Conservation (phyloP, 2,329 filamentous ascomycete genomes). For the Drechslerella stenobrocha region DNA sequence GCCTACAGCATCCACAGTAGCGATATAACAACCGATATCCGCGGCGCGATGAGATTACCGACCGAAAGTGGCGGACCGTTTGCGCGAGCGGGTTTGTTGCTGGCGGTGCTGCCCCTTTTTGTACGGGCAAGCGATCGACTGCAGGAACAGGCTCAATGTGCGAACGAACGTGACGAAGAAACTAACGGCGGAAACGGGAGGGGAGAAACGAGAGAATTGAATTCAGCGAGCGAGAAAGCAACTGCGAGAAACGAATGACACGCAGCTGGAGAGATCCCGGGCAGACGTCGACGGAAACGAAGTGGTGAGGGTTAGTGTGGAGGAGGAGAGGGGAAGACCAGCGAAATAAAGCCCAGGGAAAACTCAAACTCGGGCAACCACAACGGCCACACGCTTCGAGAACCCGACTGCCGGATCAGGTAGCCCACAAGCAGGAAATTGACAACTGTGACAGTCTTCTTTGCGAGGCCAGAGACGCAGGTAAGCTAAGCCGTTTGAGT, state of each 20-base stretch:
- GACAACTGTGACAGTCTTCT: constrained; percentile 4
- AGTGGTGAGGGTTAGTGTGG: constrained; percentile 1
- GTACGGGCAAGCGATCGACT: not conserved
- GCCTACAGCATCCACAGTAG: too few relatives aligned
- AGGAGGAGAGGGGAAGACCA: not conserved
- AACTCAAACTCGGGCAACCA: constrained; percentile 3
- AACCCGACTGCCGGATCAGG: constrained; percentile 33
- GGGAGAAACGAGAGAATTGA: constrained; percentile 25
- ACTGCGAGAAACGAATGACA: constrained; percentile 49
- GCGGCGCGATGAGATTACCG: too few relatives aligned
- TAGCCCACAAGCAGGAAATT: constrained; percentile 10
- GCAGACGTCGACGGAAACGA: not conserved
- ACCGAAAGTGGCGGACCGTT: too few relatives aligned
- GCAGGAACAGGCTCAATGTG: constrained; percentile 33
- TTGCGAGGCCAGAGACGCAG: constrained; percentile 6
- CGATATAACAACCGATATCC: too few relatives aligned
- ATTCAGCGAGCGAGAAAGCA: constrained; percentile 30
- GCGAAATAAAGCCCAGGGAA: constrained; percentile 5
- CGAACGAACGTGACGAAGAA: constrained; percentile 41
- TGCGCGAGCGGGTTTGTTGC: not conserved
- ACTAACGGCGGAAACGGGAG: constrained; percentile 9
- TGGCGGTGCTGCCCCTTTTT: constrained; percentile 22
- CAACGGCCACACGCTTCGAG: not conserved
- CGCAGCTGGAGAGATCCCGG: constrained; percentile 15
- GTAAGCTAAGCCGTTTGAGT: constrained; percentile 7